Percentiles rank a stretch among this genome's conserved stretches.
Evolutionary conservation across 352 stramenopile species (phyloP).

Genomic region (Phytopythium vexans): DNA sequence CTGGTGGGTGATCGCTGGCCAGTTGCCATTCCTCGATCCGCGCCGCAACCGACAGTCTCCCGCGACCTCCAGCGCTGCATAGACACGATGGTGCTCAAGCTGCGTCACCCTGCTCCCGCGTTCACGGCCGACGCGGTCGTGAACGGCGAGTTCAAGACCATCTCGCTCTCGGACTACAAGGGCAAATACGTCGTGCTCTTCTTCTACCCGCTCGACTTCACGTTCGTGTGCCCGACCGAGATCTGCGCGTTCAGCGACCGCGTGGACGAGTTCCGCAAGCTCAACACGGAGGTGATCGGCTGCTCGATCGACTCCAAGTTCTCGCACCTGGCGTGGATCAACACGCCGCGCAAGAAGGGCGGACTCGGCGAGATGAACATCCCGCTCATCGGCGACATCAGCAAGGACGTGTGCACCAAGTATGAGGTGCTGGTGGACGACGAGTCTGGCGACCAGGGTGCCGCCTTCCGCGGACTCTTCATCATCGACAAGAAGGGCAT

Average conservation of each 20-base stretch:
- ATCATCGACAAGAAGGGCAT: constrained; percentile 89
- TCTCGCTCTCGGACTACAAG: constrained; percentile 84
- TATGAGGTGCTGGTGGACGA: constrained; percentile 86
- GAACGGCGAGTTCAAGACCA: constrained; percentile 77
- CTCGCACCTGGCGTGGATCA: constrained; percentile 88
- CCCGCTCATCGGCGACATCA: constrained; percentile 87
- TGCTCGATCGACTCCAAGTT: constrained; percentile 88
- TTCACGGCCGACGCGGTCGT: constrained; percentile 82
- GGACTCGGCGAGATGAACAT: constrained; percentile 90
- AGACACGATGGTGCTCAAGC: constrained; percentile 49
- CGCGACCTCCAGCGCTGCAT: neutral
- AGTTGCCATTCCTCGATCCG: too few species aligned
- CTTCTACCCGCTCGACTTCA: constrained; percentile 92
- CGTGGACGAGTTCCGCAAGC: constrained; percentile 72
- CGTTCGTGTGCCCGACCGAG: constrained; percentile 91
- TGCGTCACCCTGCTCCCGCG: constrained; percentile 61
- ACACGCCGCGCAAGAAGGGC: constrained; percentile 86
- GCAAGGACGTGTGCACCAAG: constrained; percentile 76
- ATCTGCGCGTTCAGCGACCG: constrained; percentile 89
- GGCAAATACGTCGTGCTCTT: constrained; percentile 91
- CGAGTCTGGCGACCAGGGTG: constrained; percentile 58
- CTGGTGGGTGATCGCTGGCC: too few species aligned
- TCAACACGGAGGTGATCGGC: constrained; percentile 73
- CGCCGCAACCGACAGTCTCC: too few species aligned
- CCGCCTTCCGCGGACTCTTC: constrained; percentile 86